Evolutionary conservation across 805 yeast species (phyloP), one percentile per base, ranked within the genome.

Genomic region (Metschnikowia koreensis): DNA sequence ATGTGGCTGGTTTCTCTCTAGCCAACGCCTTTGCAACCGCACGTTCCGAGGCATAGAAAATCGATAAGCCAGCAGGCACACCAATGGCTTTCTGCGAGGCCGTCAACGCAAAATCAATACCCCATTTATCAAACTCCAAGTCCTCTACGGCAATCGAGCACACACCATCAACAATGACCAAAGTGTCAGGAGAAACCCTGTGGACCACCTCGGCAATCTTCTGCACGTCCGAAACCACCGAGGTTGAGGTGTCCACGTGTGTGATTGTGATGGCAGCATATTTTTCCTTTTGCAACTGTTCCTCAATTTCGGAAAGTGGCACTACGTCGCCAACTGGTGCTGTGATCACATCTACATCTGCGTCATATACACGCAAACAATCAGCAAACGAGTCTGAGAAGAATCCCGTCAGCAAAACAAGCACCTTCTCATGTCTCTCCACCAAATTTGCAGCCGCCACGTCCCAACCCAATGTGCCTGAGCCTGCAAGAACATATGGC

Each of bases 381-480:
- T 88, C 89, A 48, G 88, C 92, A 71, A 90, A 87, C 2, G 85
- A 77, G 67, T 90, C 96, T 12, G 92, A 82, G 70, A 92, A 92
- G 69, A 82, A 92, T 6, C 98, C 99, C 11, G 98, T 91, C 50
- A 94, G 85, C 55, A 93, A 77, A 29, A 92, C 89, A 59, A 93
- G 79, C 7, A 83, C 93, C 43, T 82, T 79, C 52, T 91, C 96
- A 50, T 83, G 84, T 64, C 56, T 36, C 55, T 56, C 52, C 48
- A 89, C 63, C 59, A 91, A 76, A 71, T 93, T 92, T 34, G 96
- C 79, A 27, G 86, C 96, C 40, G 82, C 85, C 55, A 92, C 74
- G 64, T 92, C 98, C 97, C 97, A 92, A 37, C 98, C 98, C 40
- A 92, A 77, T 17, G 97, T 90, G 52, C 98, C 98, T 1, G 96